A percentile compares a stretch with the other conserved stretches of the same genome.
Conservation (phyloP, 768 basidiomycete genomes). For the Sporobolomyces phaffii region DNA sequence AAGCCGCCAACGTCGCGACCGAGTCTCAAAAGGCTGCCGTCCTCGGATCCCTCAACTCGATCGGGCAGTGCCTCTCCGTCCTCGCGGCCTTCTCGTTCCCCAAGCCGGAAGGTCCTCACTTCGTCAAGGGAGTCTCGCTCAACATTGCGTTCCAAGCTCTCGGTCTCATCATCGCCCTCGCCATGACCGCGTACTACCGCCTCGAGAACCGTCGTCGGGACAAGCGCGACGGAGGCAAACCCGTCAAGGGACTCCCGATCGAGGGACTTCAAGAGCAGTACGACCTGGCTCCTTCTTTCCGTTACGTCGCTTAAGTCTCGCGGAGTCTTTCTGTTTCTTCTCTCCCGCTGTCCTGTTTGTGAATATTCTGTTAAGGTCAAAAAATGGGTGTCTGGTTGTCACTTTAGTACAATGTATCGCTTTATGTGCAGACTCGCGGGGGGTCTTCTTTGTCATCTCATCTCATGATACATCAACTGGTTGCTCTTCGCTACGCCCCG, state of each 20-base stretch:
- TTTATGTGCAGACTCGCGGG: too few species aligned
- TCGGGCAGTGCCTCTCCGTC: conserved; percentile 47
- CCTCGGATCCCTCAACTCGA: conserved; percentile 48
- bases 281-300: conserved; percentile 21
- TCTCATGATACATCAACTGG: too few species aligned
- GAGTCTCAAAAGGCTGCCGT: conserved; percentile 46
- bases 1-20: conserved; percentile 43
- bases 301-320: conserved; percentile 7
- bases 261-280: not conserved
- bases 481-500: too few species aligned
- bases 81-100: conserved; percentile 46
- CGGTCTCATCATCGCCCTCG: conserved; percentile 44
- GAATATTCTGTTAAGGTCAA: too few species aligned
- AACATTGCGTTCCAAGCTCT: conserved; percentile 48
- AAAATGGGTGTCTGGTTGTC: too few species aligned
- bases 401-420: too few species aligned
- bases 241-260: conserved; percentile 37
- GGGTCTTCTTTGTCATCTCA: too few species aligned
- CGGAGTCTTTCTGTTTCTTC: not conserved
- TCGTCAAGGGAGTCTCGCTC: conserved; percentile 44
- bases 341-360: too few species aligned
- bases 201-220: conserved; percentile 47
- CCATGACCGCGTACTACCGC: conserved; percentile 46
- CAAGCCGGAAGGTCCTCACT: conserved; percentile 45
- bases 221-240: conserved; percentile 45